A percentile compares a stretch with the other conserved stretches of the same genome.
Evolutionary conservation across 2,329 filamentous ascomycete species (phyloP).

Genomic region (Aspergillus spinulosporus): DNA sequence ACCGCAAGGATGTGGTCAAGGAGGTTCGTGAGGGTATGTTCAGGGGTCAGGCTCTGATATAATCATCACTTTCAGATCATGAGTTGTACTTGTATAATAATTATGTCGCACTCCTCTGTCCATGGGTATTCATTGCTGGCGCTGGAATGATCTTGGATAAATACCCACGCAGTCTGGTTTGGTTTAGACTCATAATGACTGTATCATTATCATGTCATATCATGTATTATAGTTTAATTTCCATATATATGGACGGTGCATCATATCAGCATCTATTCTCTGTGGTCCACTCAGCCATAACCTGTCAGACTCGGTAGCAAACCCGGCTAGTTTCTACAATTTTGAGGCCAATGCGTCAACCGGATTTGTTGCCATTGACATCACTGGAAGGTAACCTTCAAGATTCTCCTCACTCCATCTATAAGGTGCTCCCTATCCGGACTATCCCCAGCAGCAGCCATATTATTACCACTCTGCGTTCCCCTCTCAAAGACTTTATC

Average conservation of each 20-base stretch:
- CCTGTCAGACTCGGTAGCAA: no score
- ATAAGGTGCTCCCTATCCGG: no score
- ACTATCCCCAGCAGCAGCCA: no score
- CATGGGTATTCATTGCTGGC: constrained; percentile 10
- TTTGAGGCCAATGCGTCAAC: no score
- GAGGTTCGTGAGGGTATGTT: constrained; percentile 92
- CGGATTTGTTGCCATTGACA: no score
- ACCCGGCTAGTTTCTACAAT: no score
- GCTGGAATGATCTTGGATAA: constrained; percentile 11
- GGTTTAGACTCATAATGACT: constrained; percentile 4
- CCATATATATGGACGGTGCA: background rate
- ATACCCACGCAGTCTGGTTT: constrained; percentile 12
- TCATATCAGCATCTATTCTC: background rate
- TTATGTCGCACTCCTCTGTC: background rate
- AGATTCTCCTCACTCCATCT: no score
- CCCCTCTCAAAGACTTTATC: no score
- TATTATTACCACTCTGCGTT: no score
- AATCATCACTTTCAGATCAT: constrained; percentile 21
- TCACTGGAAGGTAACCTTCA: no score
- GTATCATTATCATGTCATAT: constrained; percentile 12
- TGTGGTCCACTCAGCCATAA: no score
- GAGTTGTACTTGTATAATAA: background rate
- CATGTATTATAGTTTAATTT: background rate
- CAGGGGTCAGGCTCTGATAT: constrained; percentile 75
- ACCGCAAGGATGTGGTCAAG: constrained; percentile 83